Evolutionary conservation across 306 rosid species (phyloP), one percentile per base, ranked within the genome.

Genomic region (Quercus suber): DNA sequence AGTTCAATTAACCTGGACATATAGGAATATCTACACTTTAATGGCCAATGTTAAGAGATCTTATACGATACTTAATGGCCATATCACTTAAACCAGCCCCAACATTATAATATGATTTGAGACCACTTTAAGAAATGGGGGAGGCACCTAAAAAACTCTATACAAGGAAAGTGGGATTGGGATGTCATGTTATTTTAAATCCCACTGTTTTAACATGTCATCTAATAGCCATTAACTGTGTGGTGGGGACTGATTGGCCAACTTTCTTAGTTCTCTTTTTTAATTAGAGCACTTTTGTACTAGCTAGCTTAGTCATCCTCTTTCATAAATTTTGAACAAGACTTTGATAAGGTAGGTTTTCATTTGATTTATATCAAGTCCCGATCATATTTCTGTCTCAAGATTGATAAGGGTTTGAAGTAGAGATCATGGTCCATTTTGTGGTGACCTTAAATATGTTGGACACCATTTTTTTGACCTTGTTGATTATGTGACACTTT

Each of bases 61-160:
- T 65, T 65, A 15, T 5, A 30, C 25, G 13, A 49, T 18, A 43
- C 35, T 33, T 33, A 65, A 30, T 31, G 71, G 71, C 71, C 71
- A 65, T 17, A 65, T 31, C 49, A 7, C 31, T 10, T 59, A 9
- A 12, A 23, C 18, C 18, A 11, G 30, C 65, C 12, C 33, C 67
- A 59, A 27, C 23, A 67, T 17, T 67, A 6, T 15, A 18, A 41
- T 28, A 56, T 78, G 73, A 28, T 69, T 19, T 19, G 18, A 81
- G 75, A 25, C 78, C 88, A 78, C 88, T 81, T 74, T 9, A 56
- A 78, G 78, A 81, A 68, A 64, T 79, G 73, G 76, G 75, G 14
- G 37, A 64, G 70, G 59, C 6, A 19, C 53, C 28, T 8, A 5
- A 0, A 61, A 81, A 60, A 15, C 55, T 71, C 82, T 52, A 75